A percentile compares a stretch with the other conserved stretches of the same genome.
Conservation (phyloP, 2,329 filamentous ascomycete species). For the Myriosclerotinia scirpicola region DNA sequence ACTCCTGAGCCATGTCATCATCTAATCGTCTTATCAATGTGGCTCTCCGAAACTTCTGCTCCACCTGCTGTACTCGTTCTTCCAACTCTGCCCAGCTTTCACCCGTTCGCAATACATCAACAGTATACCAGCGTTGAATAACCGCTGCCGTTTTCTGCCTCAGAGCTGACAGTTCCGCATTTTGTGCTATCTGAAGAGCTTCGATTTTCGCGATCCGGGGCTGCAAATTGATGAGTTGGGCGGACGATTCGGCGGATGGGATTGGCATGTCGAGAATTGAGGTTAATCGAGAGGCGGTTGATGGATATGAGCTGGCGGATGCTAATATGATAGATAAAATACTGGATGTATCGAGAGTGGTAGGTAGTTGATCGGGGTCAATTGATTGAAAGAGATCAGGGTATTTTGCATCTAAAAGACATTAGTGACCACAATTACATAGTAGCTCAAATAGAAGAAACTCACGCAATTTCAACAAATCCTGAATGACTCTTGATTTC, state of each 20-base stretch:
- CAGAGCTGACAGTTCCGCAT: slow-evolving; percentile 36
- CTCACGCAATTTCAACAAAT: slow-evolving; percentile 40
- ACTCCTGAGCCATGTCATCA: slow-evolving; percentile 29
- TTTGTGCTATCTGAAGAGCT: slow-evolving; percentile 38
- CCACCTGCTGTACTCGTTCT: slow-evolving; percentile 36
- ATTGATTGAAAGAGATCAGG: slow-evolving; percentile 41
- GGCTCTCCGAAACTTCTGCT: slow-evolving; percentile 35
- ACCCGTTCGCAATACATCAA: slow-evolving; percentile 37
- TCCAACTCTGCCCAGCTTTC: slow-evolving; percentile 41
- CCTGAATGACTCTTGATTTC: slow-evolving; percentile 39
- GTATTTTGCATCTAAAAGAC: slow-evolving; percentile 36
- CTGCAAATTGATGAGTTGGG: slow-evolving; percentile 39
- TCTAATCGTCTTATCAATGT: slow-evolving; percentile 31
- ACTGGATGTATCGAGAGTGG: slow-evolving; percentile 34
- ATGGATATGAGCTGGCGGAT: slow-evolving; percentile 40
- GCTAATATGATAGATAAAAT: slow-evolving; percentile 39
- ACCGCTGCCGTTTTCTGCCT: slow-evolving; percentile 37
- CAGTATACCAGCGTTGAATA: slow-evolving; percentile 39
- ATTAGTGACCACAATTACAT: slow-evolving; percentile 23
- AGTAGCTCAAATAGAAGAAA: not conserved
- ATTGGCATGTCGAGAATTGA: slow-evolving; percentile 40
- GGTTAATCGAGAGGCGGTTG: slow-evolving; percentile 40
- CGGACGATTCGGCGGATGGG: slow-evolving; percentile 37
- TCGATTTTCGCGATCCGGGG: slow-evolving; percentile 39
- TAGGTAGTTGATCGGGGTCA: slow-evolving; percentile 33